These are phyloP conservation scores for Daedaleopsis nitida DNA, from an alignment of 768 basidiomycete genomes.

Conservation along the genomic window DNA sequence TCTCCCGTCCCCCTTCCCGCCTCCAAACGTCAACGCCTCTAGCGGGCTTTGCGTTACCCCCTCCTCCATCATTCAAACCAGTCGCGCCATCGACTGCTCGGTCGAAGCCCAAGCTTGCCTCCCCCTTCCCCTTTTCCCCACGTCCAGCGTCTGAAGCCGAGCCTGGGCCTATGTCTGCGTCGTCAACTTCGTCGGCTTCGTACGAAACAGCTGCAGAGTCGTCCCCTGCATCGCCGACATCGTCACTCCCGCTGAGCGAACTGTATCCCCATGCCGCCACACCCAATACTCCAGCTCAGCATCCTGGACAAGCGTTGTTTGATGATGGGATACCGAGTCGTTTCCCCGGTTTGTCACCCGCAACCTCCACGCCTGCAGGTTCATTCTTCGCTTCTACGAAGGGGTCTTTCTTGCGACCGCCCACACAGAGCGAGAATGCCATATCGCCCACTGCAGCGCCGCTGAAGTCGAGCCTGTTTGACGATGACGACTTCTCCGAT, in stretches of 20 bases:
- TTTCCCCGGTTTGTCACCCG: not conserved
- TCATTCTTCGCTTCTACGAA: slow-evolving; percentile 1
- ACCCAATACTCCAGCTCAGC: slow-evolving; percentile 4
- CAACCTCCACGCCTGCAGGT: slow-evolving; percentile 1
- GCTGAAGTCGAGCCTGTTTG: slow-evolving; percentile 16
- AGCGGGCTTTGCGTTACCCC: slow-evolving; percentile 6
- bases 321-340: not conserved
- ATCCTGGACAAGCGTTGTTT: slow-evolving; percentile 10
- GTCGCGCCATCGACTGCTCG: not conserved
- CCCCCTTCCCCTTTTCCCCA: slow-evolving; percentile 13
- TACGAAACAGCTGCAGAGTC: slow-evolving; percentile 14
- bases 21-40: slow-evolving; percentile 6
- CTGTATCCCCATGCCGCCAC: slow-evolving; percentile 20
- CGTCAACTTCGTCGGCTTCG: slow-evolving; percentile 14
- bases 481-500: slow-evolving; percentile 30
- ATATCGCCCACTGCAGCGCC: slow-evolving; percentile 4
- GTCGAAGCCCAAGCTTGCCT: slow-evolving; percentile 17
- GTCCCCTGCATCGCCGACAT: slow-evolving; percentile 20
- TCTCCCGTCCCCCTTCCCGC: slow-evolving; percentile 9
- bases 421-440: not conserved
- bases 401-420: slow-evolving; percentile 7
- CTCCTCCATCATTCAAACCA: slow-evolving; percentile 12
- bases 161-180: slow-evolving; percentile 9
- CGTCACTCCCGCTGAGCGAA: slow-evolving; percentile 17
- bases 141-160: not conserved